These are phyloP conservation scores for Melocanna baccifera DNA, from an alignment of 176 grass and related monocot species.

Conservation along the genomic window DNA sequence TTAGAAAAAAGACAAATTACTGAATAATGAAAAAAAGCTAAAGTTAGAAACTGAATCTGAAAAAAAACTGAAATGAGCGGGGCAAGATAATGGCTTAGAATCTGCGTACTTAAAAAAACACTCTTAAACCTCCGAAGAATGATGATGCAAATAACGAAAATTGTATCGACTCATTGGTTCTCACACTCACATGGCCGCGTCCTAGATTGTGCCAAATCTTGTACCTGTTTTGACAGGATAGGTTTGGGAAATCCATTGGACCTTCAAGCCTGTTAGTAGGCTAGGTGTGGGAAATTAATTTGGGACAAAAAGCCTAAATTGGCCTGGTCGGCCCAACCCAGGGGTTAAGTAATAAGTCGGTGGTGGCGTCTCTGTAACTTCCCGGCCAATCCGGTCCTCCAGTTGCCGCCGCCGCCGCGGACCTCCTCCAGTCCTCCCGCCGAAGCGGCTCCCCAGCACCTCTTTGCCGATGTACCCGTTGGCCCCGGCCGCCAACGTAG, in stretches of 20 bases:
- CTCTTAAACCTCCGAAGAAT: not conserved
- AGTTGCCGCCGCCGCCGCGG: not conserved
- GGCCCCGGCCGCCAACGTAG: not conserved
- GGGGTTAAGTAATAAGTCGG: no score
- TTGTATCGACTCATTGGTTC: not conserved
- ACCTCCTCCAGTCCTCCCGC: not conserved
- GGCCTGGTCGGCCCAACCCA: not conserved
- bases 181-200: not conserved
- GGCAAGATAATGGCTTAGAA: no score
- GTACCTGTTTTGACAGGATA: not conserved
- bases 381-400: not conserved
- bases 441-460: not conserved
- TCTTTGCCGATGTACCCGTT: not conserved
- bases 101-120: no score
- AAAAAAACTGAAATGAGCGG: no score
- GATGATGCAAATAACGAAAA: not conserved
- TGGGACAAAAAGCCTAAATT: not conserved
- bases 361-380: not conserved
- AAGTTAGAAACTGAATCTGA: no score
- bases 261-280: not conserved
- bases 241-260: not conserved
- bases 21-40: no score
- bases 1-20: no score
- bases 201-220: not conserved
- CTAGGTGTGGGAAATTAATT: not conserved